Conservation (phyloP, 148 eudicot genomes). For the Vaccinium corymbosum region DNA sequence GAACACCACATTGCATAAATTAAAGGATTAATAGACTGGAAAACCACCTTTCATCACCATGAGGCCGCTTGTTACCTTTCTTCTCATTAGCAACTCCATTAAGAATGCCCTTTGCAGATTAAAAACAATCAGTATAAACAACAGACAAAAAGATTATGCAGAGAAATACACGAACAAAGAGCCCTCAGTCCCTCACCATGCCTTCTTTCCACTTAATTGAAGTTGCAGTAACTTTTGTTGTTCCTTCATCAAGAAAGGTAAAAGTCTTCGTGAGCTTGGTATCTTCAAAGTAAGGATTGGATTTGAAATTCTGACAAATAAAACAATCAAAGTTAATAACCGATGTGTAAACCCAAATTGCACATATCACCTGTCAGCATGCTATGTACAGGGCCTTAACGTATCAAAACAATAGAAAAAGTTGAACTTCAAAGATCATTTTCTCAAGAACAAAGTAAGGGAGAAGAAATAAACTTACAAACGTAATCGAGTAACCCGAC, state of each 20-base stretch:
- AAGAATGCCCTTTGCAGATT: conserved; percentile 48
- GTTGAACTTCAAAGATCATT: background rate
- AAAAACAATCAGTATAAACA: background rate
- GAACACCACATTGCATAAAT: background rate
- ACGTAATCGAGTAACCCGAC: conserved; percentile 84
- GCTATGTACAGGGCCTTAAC: background rate
- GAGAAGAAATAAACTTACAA: conserved; percentile 54
- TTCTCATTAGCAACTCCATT: conserved; percentile 68
- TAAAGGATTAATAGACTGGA: background rate
- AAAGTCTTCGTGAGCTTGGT: conserved; percentile 77
- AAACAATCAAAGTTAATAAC: conserved; percentile 1
- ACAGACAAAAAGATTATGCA: background rate
- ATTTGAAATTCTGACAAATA: conserved; percentile 57
- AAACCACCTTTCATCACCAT: conserved; percentile 71
- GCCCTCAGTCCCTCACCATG: conserved; percentile 39
- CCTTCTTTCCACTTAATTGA: conserved; percentile 95
- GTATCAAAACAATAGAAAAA: background rate
- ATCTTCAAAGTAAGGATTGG: conserved; percentile 88
- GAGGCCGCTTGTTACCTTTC: conserved; percentile 85
- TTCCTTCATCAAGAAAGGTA: conserved; percentile 85
- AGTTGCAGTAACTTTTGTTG: conserved; percentile 74
- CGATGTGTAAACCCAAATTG: background rate
- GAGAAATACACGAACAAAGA: conserved; percentile 8
- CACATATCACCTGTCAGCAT: background rate
- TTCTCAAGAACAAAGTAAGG: background rate